Percentiles rank a stretch among this genome's conserved stretches.
These are phyloP conservation scores for Suhomyces tanzawaensis DNA, from an alignment of 805 yeast genomes.

Conservation along the genomic window DNA sequence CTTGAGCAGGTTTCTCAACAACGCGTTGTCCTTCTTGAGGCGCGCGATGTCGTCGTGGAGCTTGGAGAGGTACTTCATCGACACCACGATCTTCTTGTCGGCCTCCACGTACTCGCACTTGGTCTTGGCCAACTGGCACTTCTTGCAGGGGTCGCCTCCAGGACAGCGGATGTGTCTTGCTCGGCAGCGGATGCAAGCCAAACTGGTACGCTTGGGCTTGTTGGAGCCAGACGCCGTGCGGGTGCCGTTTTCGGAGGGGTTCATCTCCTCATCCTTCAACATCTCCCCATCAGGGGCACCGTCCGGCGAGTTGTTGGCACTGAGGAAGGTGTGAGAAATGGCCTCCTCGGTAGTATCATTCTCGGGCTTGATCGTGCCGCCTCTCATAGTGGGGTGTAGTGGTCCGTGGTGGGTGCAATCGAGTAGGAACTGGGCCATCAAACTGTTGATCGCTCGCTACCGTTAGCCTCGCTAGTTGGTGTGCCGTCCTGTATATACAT, in stretches of 20 bases:
- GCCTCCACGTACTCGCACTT: conserved; percentile 72
- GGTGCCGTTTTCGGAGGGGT: not conserved
- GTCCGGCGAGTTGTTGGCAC: too few relatives aligned
- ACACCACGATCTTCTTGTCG: conserved; percentile 68
- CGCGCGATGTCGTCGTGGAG: conserved; percentile 66
- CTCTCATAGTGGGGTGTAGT: too few relatives aligned
- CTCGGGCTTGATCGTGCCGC: too few relatives aligned
- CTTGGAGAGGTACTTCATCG: conserved; percentile 64
- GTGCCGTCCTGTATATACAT: too few relatives aligned
- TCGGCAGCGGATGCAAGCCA: conserved; percentile 65
- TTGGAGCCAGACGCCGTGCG: conserved; percentile 1
- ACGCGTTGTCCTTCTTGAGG: conserved; percentile 64
- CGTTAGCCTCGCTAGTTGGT: too few relatives aligned
- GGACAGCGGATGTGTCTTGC: conserved; percentile 74
- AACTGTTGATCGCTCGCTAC: too few relatives aligned
- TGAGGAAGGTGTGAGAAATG: too few relatives aligned
- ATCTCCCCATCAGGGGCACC: not conserved
- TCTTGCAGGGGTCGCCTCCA: conserved; percentile 71
- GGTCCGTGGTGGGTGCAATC: too few relatives aligned
- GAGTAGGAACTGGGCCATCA: too few relatives aligned
- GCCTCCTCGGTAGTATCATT: too few relatives aligned
- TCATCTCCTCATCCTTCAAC: not conserved
- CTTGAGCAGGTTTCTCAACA: conserved; percentile 45
- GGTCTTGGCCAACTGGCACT: conserved; percentile 54
- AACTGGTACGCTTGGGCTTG: conserved; percentile 34